Evolutionary conservation across 306 rosid species (phyloP).

Genomic region (Ormosia semicastrata): DNA sequence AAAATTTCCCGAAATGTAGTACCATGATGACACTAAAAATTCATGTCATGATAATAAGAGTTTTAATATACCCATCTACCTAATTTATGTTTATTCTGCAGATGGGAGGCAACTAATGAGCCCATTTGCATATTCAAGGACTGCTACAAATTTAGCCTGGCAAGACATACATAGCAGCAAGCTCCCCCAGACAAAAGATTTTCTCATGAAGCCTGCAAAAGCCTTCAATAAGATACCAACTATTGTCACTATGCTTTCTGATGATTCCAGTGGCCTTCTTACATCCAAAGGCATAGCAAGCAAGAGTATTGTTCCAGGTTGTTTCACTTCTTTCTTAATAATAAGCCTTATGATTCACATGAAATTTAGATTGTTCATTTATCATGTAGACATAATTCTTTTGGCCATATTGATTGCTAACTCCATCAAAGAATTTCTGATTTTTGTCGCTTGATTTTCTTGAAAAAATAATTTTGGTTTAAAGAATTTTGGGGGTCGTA

Average conservation of each 20-base stretch:
- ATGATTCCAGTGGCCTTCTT: conserved; percentile 42
- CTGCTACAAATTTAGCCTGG: conserved; percentile 47
- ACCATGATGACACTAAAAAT: neutral
- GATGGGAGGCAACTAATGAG: conserved; percentile 57
- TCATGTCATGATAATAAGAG: neutral
- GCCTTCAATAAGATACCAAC: conserved; percentile 37
- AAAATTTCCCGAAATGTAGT: neutral
- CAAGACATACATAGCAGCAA: conserved; percentile 37
- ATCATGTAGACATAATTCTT: neutral
- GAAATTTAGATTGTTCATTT: neutral
- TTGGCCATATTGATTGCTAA: neutral
- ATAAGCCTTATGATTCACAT: neutral
- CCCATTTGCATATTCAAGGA: conserved; percentile 42
- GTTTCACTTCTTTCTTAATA: neutral
- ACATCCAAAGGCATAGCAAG: conserved; percentile 42
- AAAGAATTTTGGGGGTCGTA: neutral
- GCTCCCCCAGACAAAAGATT: conserved; percentile 57
- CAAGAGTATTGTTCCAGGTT: conserved; percentile 56
- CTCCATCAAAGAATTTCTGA: neutral
- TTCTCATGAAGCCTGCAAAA: conserved; percentile 50
- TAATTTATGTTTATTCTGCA: conserved; percentile 28
- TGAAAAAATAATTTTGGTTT: neutral
- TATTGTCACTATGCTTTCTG: conserved; percentile 31
- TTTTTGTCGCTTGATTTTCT: neutral
- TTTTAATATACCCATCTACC: neutral